These are phyloP conservation scores for Eimeria acervulina DNA, from an alignment of 169 alveolate species.

Conservation along the genomic window DNA sequence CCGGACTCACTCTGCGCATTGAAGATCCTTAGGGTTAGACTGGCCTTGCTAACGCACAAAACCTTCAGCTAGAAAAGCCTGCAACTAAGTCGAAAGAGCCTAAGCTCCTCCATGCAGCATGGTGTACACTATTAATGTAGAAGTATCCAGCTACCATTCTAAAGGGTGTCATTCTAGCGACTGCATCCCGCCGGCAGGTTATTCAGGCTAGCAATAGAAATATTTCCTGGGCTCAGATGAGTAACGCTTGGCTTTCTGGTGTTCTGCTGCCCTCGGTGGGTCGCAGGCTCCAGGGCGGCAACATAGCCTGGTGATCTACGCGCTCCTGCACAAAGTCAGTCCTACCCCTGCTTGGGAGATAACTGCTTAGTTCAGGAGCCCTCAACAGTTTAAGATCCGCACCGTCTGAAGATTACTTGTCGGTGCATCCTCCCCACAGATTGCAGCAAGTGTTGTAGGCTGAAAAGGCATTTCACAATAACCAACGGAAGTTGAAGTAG, in stretches of 20 bases:
- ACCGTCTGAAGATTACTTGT: no score
- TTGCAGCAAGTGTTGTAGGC: neutral
- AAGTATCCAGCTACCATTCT: neutral
- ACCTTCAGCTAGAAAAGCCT: neutral
- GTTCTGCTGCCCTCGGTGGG: neutral
- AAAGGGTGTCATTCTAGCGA: neutral
- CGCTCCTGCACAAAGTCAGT: conserved; percentile 57
- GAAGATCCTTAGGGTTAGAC: conserved; percentile 11
- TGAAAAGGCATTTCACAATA: no score
- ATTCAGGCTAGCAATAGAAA: neutral
- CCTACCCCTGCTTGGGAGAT: neutral
- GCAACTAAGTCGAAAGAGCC: neutral
- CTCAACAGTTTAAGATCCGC: neutral
- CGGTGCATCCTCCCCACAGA: neutral
- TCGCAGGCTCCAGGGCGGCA: neutral
- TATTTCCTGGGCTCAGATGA: neutral
- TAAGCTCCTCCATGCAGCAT: neutral
- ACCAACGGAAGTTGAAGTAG: neutral
- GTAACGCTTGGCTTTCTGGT: neutral
- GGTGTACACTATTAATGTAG: neutral
- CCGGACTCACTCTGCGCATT: neutral
- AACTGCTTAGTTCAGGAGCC: neutral
- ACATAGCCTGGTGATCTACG: neutral
- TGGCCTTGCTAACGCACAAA: neutral
- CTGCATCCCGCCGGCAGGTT: neutral